Conservation (phyloP, 164 flowering plant species). For the grape (Vitis vinifera) region ASM3070453v1 NC_081805.1:2157001-2157500, state of each 20-base stretch:
- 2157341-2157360: constrained; percentile 1
- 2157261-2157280: constrained; percentile 10
- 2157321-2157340: constrained; percentile 65
- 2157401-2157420: too few relatives aligned
- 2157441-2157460: neutral
- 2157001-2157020: too few relatives aligned
- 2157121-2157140: constrained; percentile 15
- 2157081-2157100: constrained; percentile 16
- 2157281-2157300: constrained; percentile 63
- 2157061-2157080: constrained; percentile 12
- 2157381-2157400: too few relatives aligned
- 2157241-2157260: constrained; percentile 7
- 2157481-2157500: neutral
- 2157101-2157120: constrained; percentile 17
- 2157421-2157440: too few relatives aligned
- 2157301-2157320: constrained; percentile 87
- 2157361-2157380: neutral
- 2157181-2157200: constrained; percentile 16
- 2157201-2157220: constrained; percentile 11
- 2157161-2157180: constrained; percentile 25
- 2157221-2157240: constrained; percentile 22
- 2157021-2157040: too few relatives aligned
- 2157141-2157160: constrained; percentile 24
- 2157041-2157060: too few relatives aligned
- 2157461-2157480: neutral